Conservation (phyloP, 2,329 filamentous ascomycete genomes). For the Paracamarosporium sp. region DNA sequence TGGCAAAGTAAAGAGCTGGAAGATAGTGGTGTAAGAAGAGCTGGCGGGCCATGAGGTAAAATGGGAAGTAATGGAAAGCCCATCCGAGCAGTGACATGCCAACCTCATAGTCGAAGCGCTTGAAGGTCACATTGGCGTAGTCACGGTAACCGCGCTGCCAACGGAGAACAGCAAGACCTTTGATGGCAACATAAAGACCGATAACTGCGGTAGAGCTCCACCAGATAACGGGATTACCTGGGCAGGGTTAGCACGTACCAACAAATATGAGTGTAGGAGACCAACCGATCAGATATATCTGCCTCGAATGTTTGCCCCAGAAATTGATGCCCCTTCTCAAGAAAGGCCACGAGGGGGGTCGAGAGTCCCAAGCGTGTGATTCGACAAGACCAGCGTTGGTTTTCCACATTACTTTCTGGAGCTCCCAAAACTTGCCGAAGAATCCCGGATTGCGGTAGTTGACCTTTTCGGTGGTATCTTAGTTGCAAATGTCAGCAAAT, state of each 20-base stretch:
- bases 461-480: constrained; percentile 80
- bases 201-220: constrained; percentile 85
- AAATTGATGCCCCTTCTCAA: constrained; percentile 97
- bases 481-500: not conserved
- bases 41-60: constrained; percentile 97
- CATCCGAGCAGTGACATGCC: constrained; percentile 89
- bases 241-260: not conserved
- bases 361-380: constrained; percentile 97
- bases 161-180: constrained; percentile 82
- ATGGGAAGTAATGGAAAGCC: constrained; percentile 99
- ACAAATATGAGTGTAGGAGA: constrained; percentile 1
- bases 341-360: constrained; percentile 90
- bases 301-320: constrained; percentile 75
- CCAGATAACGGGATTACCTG: constrained; percentile 76
- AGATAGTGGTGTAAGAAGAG: constrained; percentile 99
- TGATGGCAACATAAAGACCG: constrained; percentile 79
- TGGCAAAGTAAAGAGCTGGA: constrained; percentile 92
- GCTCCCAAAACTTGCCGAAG: constrained; percentile 96
- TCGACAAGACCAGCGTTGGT: constrained; percentile 97
- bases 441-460: constrained; percentile 96
- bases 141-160: constrained; percentile 95
- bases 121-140: constrained; percentile 82
- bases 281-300: constrained; percentile 96
- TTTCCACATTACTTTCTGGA: constrained; percentile 98
- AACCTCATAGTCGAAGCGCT: constrained; percentile 97